Base-by-base conservation (phyloP, 1,284 basidiomycete genomes). In the Anthracocystis setariae region DNA sequence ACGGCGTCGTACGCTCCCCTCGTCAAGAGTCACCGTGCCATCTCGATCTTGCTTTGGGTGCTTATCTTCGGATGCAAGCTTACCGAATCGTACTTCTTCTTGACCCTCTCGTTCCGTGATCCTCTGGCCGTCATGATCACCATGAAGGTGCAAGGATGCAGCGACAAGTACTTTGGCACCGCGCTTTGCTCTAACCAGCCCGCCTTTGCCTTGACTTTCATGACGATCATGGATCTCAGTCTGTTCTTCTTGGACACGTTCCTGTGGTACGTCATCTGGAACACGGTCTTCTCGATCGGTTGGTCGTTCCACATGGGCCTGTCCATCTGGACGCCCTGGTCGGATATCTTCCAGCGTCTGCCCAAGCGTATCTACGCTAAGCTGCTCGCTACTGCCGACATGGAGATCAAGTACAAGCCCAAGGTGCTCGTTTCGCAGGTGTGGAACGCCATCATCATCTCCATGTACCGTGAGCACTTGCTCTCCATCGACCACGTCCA, bases 351-450 rank as follows among this genome's bases (percentile, higher is more conserved):
- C 80, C 80, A 81, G 73, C 78, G 80, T 21, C 60, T 82, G 62
- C 81, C 81, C 23, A 82, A 82, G 75, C 81, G 81, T 37, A 82
- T 82, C 71, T 82, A 82, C 73, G 78, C 80, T 43, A 82, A 82
- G 74, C 71, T 82, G 40, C 74, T 82, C 38, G 81, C 81, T 23
- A 82, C 81, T 33, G 76, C 79, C 40, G 81, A 82, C 55, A 82
- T 82, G 81, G 81, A 82, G 68, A 77, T 82, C 71, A 82, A 82
- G 74, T 82, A 82, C 77, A 82, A 82, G 76, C 81, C 81, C 52
- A 82, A 82, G 73, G 80, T 82, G 38, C 76, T 82, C 55, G 81
- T 82, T 17, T 82, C 81, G 48, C 81, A 82, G 68, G 80, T 82
- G 27, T 82, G 81, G 81, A 82, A 82, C 61, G 81, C 81, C 56